phyloP scores from a whole-genome alignment of 495 filamentous ascomycete genomes.

The Penicillium lividum region DNA sequence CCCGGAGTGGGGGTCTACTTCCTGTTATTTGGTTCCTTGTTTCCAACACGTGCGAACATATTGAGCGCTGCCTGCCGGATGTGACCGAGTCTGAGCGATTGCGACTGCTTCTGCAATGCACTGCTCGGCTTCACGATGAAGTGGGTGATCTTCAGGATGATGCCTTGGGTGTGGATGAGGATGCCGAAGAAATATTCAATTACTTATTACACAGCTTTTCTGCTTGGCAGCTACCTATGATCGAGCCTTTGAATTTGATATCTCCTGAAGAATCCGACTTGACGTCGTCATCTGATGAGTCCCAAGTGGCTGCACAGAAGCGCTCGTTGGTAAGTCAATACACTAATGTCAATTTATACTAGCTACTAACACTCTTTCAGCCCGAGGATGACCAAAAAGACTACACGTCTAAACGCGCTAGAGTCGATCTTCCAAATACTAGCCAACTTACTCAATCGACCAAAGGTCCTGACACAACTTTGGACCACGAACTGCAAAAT shows the following conservation, averaged over 20 bases:
- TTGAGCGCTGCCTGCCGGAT: slow-evolving; percentile 53
- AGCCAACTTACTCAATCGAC: slow-evolving; percentile 40
- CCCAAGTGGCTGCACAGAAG: slow-evolving; percentile 27
- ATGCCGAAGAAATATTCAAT: slow-evolving; percentile 47
- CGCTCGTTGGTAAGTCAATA: slow-evolving; percentile 36
- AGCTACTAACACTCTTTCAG: slow-evolving; percentile 11
- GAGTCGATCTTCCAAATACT: slow-evolving; percentile 31
- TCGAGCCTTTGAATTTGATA: slow-evolving; percentile 41
- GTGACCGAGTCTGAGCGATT: slow-evolving; percentile 40
- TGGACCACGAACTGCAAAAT: slow-evolving; percentile 34
- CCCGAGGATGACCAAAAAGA: slow-evolving; percentile 34
- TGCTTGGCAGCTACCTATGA: slow-evolving; percentile 44
- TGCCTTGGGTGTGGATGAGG: slow-evolving; percentile 44
- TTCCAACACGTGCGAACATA: slow-evolving; percentile 57
- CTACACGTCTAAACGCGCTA: slow-evolving; percentile 34
- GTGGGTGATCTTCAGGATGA: slow-evolving; percentile 52
- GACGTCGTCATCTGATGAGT: slow-evolving; percentile 23
- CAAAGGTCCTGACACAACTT: slow-evolving; percentile 32
- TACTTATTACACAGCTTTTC: slow-evolving; percentile 38
- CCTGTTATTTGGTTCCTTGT: slow-evolving; percentile 57
- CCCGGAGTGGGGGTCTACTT: slow-evolving; percentile 40
- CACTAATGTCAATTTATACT: neutral
- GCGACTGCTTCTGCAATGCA: slow-evolving; percentile 40
- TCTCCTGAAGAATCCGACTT: neutral
- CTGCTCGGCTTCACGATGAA: slow-evolving; percentile 40